phyloP scores from a whole-genome alignment of 1,139 yeast genomes.

The Sugiyamaella paludigena region DNA sequence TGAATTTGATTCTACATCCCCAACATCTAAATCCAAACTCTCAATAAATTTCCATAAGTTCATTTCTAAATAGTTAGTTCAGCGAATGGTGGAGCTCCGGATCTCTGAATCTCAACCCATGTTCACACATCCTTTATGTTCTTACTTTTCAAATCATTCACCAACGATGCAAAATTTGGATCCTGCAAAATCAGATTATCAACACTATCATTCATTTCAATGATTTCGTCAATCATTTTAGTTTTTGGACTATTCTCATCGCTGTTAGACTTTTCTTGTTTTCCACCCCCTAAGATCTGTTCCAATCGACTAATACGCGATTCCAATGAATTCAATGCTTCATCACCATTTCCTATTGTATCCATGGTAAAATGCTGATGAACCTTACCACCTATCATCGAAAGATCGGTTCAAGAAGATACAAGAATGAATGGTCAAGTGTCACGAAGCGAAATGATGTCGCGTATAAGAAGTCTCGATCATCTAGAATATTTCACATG shows the following conservation, averaged over 20 bases:
- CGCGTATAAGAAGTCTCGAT: neutral
- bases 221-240: neutral
- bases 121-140: too few relatives aligned
- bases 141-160: neutral
- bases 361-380: too few relatives aligned
- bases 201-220: neutral
- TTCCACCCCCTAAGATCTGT: neutral
- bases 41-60: constrained; percentile 1
- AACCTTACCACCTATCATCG: too few relatives aligned
- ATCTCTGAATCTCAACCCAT: too few relatives aligned
- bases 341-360: neutral
- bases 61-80: neutral
- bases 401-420: neutral
- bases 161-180: neutral
- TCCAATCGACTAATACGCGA: constrained; percentile 4
- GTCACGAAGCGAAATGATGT: neutral
- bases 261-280: neutral
- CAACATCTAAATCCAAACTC: neutral
- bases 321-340: constrained; percentile 2
- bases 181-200: constrained; percentile 4
- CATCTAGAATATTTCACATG: neutral
- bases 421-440: neutral
- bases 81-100: too few relatives aligned
- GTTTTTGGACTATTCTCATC: neutral
- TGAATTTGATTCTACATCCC: neutral